A percentile compares a stretch with the other conserved stretches of the same genome.
phyloP scores from a whole-genome alignment of 345 rosid species.

The Acer negundo region DNA sequence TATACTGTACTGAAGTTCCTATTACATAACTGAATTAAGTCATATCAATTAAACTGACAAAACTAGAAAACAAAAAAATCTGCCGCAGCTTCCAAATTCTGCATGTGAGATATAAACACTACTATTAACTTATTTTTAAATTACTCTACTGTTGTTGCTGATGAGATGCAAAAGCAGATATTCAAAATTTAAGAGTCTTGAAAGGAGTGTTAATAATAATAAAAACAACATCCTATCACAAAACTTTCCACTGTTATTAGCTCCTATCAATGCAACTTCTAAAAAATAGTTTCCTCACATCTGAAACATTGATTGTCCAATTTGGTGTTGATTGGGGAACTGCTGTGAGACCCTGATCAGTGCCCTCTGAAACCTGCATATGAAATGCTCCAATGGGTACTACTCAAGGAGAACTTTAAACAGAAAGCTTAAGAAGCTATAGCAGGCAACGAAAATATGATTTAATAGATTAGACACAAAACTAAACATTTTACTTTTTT shows the following conservation, averaged over 20 bases:
- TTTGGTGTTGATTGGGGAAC: slow-evolving; percentile 28
- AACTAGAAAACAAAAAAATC: background rate
- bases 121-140: slow-evolving; percentile 2
- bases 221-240: background rate
- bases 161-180: background rate
- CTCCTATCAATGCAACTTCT: background rate
- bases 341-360: slow-evolving; percentile 19
- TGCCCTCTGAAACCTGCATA: slow-evolving; percentile 23
- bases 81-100: background rate
- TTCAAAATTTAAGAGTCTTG: background rate
- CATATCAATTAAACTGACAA: background rate
- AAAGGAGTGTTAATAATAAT: background rate
- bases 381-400: slow-evolving; percentile 16
- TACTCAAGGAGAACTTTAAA: background rate
- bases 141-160: background rate
- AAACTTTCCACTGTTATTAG: slow-evolving; percentile 4
- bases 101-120: background rate
- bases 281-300: slow-evolving; percentile 29
- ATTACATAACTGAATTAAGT: background rate
- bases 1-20: background rate
- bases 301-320: slow-evolving; percentile 32
- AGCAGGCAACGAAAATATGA: background rate
- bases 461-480: background rate
- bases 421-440: slow-evolving; percentile 7
- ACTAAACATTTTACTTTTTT: background rate